phyloP scores from a whole-genome alignment of 306 rosid species.

The Echinosophora koreensis region DNA sequence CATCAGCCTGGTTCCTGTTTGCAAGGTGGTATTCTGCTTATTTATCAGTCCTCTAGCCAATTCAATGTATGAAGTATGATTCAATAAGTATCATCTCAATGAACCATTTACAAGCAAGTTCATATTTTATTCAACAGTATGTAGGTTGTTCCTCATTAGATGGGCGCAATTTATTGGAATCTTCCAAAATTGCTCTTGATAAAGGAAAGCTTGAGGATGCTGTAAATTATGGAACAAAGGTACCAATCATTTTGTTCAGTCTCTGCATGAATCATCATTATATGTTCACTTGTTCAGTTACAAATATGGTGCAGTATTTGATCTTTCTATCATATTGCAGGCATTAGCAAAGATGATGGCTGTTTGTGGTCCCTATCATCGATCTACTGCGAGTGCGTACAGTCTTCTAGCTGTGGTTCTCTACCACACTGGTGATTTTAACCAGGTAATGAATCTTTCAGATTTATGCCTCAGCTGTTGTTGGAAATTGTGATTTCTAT shows the following conservation, averaged over 20 bases:
- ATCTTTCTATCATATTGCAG: conserved; percentile 54
- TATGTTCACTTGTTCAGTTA: not conserved
- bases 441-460: conserved; percentile 68
- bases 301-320: conserved; percentile 8
- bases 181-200: conserved; percentile 94
- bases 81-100: conserved; percentile 28
- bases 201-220: conserved; percentile 99
- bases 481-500: conserved; percentile 21
- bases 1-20: conserved; percentile 86
- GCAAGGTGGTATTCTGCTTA: conserved; percentile 71
- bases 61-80: conserved; percentile 29
- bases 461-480: conserved; percentile 26
- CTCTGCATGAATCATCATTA: conserved; percentile 13
- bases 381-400: conserved; percentile 94
- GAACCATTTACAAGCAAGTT: conserved; percentile 12
- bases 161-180: conserved; percentile 90
- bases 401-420: conserved; percentile 98
- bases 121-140: conserved; percentile 63
- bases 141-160: conserved; percentile 88
- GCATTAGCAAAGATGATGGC: conserved; percentile 92
- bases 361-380: conserved; percentile 95
- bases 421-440: conserved; percentile 97
- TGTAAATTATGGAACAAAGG: conserved; percentile 93
- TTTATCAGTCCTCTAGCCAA: not conserved
- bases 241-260: conserved; percentile 43